Evolutionary conservation across 768 basidiomycete genomes (phyloP).

Genomic region (Lactifluus subvellereus): DNA sequence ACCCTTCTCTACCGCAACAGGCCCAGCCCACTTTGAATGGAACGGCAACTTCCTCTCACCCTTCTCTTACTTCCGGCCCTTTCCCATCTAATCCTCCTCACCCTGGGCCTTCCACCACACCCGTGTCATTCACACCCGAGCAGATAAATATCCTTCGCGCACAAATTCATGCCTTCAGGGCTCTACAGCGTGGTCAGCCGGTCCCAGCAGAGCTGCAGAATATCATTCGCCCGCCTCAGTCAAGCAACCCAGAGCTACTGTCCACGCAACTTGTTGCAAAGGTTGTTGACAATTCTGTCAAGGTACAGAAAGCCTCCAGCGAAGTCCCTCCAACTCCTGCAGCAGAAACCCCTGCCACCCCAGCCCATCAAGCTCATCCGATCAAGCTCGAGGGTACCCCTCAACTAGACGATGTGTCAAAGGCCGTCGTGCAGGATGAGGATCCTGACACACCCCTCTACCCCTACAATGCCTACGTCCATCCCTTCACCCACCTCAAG

Average conservation of each 20-base stretch:
- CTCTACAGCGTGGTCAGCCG: constrained; percentile 57
- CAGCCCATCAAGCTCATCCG: constrained; percentile 28
- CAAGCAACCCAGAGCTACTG: constrained; percentile 52
- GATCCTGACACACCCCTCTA: constrained; percentile 77
- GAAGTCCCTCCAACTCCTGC: constrained; percentile 27
- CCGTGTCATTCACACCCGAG: constrained; percentile 71
- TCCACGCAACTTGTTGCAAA: constrained; percentile 55
- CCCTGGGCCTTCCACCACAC: constrained; percentile 56
- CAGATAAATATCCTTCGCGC: constrained; percentile 73
- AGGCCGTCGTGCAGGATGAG: constrained; percentile 73
- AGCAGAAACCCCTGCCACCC: constrained; percentile 6
- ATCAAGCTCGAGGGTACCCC: constrained; percentile 53
- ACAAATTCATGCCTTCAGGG: constrained; percentile 79
- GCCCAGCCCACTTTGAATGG: constrained; percentile 30
- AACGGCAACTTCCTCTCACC: constrained; percentile 34
- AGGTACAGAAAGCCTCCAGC: constrained; percentile 53
- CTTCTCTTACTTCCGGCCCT: constrained; percentile 45
- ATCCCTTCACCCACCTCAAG: constrained; percentile 78
- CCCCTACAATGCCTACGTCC: constrained; percentile 85
- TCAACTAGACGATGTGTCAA: constrained; percentile 56
- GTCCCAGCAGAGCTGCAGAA: constrained; percentile 67
- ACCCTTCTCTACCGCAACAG: constrained; percentile 32
- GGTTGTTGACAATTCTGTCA: constrained; percentile 70
- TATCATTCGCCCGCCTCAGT: constrained; percentile 60
- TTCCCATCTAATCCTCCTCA: constrained; percentile 44